These are phyloP conservation scores for Tilletia walkeri DNA, from an alignment of 1,284 basidiomycete species.

Conservation along the genomic window DNA sequence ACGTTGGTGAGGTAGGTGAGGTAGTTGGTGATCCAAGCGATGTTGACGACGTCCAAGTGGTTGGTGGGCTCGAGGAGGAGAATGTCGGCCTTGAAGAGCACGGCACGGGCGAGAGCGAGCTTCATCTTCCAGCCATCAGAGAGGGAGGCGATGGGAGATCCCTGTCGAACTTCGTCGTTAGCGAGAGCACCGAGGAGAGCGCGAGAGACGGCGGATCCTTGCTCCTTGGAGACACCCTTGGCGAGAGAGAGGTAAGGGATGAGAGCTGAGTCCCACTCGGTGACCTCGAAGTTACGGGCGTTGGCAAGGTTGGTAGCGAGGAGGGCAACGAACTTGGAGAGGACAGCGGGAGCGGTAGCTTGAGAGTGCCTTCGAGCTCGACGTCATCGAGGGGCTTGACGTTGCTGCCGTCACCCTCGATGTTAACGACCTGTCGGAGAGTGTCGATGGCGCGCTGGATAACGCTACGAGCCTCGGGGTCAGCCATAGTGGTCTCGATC, in stretches of 20 bases:
- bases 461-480: constrained; percentile 54
- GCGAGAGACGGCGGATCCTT: constrained; percentile 40
- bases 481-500: constrained; percentile 54
- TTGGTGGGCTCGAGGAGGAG: constrained; percentile 56
- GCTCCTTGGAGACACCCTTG: constrained; percentile 47
- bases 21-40: constrained; percentile 56
- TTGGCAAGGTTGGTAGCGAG: constrained; percentile 55
- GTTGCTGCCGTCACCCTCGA: constrained; percentile 52
- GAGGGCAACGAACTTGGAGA: constrained; percentile 46
- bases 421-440: constrained; percentile 52
- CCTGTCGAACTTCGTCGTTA: constrained; percentile 52
- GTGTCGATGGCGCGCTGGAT: constrained; percentile 55
- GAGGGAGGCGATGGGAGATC: constrained; percentile 52
- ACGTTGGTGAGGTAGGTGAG: constrained; percentile 42
- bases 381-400: constrained; percentile 54
- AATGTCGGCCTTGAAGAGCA: constrained; percentile 56
- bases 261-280: constrained; percentile 53
- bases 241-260: constrained; percentile 52
- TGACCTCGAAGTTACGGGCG: constrained; percentile 54
- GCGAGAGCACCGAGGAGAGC: constrained; percentile 48
- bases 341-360: constrained; percentile 38
- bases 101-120: constrained; percentile 55
- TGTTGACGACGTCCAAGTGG: constrained; percentile 56
- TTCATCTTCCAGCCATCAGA: constrained; percentile 57
- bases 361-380: constrained; percentile 37